Evolutionary conservation across 2,329 filamentous ascomycete genomes (phyloP).

Genomic region (Colletotrichum limetticola): DNA sequence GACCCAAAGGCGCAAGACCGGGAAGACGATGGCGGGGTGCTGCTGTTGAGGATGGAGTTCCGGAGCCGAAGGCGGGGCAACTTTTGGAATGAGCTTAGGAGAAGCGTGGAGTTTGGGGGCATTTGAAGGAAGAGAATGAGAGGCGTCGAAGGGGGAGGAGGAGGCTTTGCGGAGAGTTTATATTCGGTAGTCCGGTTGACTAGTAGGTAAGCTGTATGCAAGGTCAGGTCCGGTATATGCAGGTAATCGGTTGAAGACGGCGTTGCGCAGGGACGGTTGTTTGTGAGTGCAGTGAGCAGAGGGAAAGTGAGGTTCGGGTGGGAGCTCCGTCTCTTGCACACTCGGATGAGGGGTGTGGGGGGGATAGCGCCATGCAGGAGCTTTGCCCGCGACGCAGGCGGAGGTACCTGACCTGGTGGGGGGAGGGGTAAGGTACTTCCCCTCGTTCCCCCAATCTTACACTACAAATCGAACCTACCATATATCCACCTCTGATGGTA

Average conservation of each 20-base stretch:
- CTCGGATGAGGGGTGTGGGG: neutral
- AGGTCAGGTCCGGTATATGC: constrained; percentile 1
- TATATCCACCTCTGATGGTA: neutral
- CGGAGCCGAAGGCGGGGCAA: neutral
- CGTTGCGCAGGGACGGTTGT: neutral
- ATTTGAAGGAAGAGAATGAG: neutral
- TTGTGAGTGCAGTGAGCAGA: no score
- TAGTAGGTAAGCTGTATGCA: neutral
- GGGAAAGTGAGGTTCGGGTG: neutral
- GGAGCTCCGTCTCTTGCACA: neutral
- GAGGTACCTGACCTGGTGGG: neutral
- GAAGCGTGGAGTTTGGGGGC: neutral
- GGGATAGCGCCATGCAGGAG: neutral
- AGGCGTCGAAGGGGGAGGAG: neutral
- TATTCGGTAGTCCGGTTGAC: neutral
- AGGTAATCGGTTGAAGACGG: neutral
- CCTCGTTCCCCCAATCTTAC: neutral
- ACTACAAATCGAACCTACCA: neutral
- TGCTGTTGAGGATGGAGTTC: neutral
- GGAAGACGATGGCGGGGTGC: neutral
- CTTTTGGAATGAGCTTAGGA: neutral
- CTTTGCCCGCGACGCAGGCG: neutral
- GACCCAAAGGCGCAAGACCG: neutral
- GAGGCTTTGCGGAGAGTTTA: constrained; percentile 20
- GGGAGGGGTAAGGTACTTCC: neutral